Evolutionary conservation across 2,329 filamentous ascomycete genomes (phyloP).

Genomic region (Aspergillus neotritici): DNA sequence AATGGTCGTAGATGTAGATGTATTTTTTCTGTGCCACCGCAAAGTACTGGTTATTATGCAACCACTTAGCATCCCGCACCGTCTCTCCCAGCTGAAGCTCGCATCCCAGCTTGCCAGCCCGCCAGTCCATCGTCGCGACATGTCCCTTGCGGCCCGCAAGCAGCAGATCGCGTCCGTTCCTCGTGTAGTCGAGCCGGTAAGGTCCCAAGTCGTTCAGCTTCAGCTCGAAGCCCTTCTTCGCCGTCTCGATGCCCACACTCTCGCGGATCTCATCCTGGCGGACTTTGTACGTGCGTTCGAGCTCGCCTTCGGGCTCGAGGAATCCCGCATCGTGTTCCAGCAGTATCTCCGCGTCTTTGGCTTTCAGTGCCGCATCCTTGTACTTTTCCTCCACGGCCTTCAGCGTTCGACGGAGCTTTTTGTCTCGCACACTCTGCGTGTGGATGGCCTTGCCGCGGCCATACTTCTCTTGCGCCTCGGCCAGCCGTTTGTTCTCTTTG

Average conservation of each 20-base stretch:
- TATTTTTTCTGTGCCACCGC: slow-evolving; percentile 95
- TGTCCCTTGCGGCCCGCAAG: slow-evolving; percentile 88
- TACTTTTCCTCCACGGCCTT: slow-evolving; percentile 75
- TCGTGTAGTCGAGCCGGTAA: slow-evolving; percentile 81
- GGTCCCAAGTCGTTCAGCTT: slow-evolving; percentile 77
- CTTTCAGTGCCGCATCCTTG: slow-evolving; percentile 70
- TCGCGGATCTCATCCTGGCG: slow-evolving; percentile 77
- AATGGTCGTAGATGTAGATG: slow-evolving; percentile 90
- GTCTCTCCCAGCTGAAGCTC: slow-evolving; percentile 90
- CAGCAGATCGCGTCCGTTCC: slow-evolving; percentile 80
- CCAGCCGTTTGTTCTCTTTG: slow-evolving; percentile 36
- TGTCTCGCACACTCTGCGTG: slow-evolving; percentile 71
- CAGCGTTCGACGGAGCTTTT: slow-evolving; percentile 79
- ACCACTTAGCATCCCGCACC: slow-evolving; percentile 79
- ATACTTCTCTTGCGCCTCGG: slow-evolving; percentile 65
- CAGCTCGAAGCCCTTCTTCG: slow-evolving; percentile 88
- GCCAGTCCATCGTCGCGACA: slow-evolving; percentile 94
- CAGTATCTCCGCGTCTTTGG: slow-evolving; percentile 92
- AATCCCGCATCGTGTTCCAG: slow-evolving; percentile 82
- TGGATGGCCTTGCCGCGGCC: slow-evolving; percentile 75
- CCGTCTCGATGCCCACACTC: slow-evolving; percentile 72
- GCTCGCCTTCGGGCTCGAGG: slow-evolving; percentile 77
- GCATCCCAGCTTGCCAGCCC: slow-evolving; percentile 82
- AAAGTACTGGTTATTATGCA: slow-evolving; percentile 91
- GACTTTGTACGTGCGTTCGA: slow-evolving; percentile 90